These are phyloP conservation scores for Castanea mollissima DNA, from an alignment of 306 rosid genomes.

Conservation along the genomic window DNA sequence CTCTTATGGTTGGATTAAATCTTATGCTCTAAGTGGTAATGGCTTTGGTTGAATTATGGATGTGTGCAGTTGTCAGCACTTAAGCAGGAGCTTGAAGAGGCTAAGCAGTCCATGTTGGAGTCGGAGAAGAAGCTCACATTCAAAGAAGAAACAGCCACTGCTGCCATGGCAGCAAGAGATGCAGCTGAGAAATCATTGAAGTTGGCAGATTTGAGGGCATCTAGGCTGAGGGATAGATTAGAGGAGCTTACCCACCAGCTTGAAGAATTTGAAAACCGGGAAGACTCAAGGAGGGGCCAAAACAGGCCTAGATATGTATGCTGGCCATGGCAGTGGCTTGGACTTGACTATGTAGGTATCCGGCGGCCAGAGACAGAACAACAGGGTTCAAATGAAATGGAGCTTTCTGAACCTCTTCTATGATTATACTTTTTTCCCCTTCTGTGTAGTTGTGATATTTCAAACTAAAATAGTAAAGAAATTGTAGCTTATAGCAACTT, in stretches of 20 bases:
- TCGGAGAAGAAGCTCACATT: conserved; percentile 83
- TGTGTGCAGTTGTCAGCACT: conserved; percentile 68
- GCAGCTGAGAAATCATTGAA: conserved; percentile 94
- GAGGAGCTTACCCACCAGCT: conserved; percentile 94
- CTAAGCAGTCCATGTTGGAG: conserved; percentile 72
- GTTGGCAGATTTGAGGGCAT: conserved; percentile 82
- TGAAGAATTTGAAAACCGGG: conserved; percentile 79
- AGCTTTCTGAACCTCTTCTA: conserved; percentile 92
- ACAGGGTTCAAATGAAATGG: conserved; percentile 86
- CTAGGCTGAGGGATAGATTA: conserved; percentile 85
- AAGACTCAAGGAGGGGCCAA: conserved; percentile 57
- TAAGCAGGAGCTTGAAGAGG: conserved; percentile 87
- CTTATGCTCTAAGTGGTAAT: conserved; percentile 7
- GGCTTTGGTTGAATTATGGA: conserved; percentile 16
- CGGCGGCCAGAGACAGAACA: conserved; percentile 52
- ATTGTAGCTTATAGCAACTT: conserved; percentile 34
- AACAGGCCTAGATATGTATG: conserved; percentile 82
- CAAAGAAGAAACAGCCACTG: conserved; percentile 93
- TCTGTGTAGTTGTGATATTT: conserved; percentile 49
- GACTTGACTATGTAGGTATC: conserved; percentile 77
- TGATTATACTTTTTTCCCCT: conserved; percentile 20
- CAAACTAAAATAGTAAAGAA: conserved; percentile 35
- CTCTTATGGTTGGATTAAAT: neutral
- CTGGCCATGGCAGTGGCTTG: conserved; percentile 99
- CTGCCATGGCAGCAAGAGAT: conserved; percentile 99